Conservation (phyloP, 2,329 filamentous ascomycete species). For the Trichophyton benhamiae region DNA sequence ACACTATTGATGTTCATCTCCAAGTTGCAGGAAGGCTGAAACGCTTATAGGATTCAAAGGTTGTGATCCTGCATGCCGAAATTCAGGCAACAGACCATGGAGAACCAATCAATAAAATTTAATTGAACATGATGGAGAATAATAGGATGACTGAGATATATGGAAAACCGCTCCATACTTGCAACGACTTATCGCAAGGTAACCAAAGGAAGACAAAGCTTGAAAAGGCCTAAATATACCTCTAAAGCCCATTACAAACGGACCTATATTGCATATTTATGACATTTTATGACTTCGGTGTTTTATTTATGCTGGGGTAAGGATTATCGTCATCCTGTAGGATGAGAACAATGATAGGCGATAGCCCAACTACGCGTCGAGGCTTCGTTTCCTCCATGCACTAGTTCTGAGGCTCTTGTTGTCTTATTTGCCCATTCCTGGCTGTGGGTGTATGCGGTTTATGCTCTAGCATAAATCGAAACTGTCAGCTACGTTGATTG, state of each 20-base stretch:
- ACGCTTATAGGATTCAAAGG: background rate
- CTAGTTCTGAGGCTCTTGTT: background rate
- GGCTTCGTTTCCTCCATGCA: background rate
- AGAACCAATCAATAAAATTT: no score
- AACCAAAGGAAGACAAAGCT: background rate
- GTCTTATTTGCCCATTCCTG: background rate
- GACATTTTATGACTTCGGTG: background rate
- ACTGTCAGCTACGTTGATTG: background rate
- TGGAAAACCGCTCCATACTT: no score
- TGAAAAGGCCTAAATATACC: background rate
- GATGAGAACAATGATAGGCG: background rate
- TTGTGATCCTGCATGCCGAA: no score
- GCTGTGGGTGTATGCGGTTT: background rate
- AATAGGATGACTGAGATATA: no score
- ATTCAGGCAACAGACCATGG: no score
- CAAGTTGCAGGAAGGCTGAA: background rate
- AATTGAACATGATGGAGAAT: no score
- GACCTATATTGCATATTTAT: background rate
- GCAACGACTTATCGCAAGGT: no score
- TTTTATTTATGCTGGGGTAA: background rate
- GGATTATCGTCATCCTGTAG: background rate
- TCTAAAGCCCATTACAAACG: background rate
- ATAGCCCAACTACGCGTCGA: background rate
- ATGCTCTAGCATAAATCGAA: background rate
- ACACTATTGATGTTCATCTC: background rate